phyloP scores from a whole-genome alignment of 2,329 filamentous ascomycete species.

The Eutypella sp. region DNA sequence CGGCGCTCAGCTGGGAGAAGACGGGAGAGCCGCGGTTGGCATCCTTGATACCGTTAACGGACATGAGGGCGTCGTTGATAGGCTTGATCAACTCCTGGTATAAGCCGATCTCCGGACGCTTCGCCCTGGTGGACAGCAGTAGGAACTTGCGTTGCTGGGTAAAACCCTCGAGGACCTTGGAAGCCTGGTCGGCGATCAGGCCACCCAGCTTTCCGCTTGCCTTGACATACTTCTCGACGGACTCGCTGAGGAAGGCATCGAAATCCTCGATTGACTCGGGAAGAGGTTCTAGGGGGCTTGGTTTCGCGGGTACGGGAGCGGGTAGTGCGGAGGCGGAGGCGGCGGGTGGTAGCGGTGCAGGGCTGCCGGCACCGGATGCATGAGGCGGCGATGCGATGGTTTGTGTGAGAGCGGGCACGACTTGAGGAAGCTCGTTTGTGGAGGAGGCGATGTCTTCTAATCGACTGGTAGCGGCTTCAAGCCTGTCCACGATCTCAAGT shows the following conservation, averaged over 20 bases:
- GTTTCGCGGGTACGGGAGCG: constrained; percentile 30
- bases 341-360: constrained; percentile 41
- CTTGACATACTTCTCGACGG: constrained; percentile 73
- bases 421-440: constrained; percentile 54
- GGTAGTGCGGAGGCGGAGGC: constrained; percentile 18
- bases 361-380: constrained; percentile 28
- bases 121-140: constrained; percentile 81
- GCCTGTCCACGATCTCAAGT: constrained; percentile 60
- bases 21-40: constrained; percentile 69
- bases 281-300: constrained; percentile 48
- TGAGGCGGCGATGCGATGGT: constrained; percentile 31
- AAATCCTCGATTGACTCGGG: constrained; percentile 84
- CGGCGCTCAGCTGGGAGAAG: constrained; percentile 78
- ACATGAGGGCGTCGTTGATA: constrained; percentile 75
- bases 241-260: constrained; percentile 67
- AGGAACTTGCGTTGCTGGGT: constrained; percentile 82
- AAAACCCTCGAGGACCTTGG: constrained; percentile 61
- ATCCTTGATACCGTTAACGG: constrained; percentile 76
- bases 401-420: constrained; percentile 40
- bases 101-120: constrained; percentile 74
- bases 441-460: constrained; percentile 93
- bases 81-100: constrained; percentile 80
- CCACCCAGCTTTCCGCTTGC: constrained; percentile 74
- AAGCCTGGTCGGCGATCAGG: constrained; percentile 70
- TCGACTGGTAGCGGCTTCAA: constrained; percentile 93